Evolutionary conservation across 2,329 filamentous ascomycete species (phyloP), one percentile per base, ranked within the genome.

Genomic region (Dactylellina parvicollis): DNA sequence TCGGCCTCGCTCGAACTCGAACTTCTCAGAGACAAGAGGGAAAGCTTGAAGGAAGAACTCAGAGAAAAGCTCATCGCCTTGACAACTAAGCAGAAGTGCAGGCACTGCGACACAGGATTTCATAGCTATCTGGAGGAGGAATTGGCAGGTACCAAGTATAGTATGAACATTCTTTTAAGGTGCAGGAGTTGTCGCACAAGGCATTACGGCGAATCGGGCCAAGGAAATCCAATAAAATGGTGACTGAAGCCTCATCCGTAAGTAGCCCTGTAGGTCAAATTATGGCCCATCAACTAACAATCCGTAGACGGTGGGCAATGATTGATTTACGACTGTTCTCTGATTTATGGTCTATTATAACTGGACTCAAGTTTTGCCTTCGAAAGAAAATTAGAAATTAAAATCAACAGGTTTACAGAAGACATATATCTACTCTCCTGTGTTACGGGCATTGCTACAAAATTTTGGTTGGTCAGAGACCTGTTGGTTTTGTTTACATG

Each of bases 131-230:
- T 59, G n/a, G 54, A 59, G 20, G 54, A 59, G 18, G n/a, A n/a
- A n/a, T n/a, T n/a, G n/a, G n/a, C n/a, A n/a, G n/a, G n/a, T 4
- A 9, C 14, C 5, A 4, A 22, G 3, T 18, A 14, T 28, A 10
- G 5, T 16, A 7, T 12, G 52, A 28, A 26, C 2, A 42, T 22
- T 14, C 10, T 12, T 38, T 1, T 69, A 18, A 44, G 64, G 38
- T 69, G 64, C 46, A 28, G 26, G n/a, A 20, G n/a, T 0, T 69
- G 64, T 24, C n/a, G 14, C 9, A 69, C 64, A 3, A 69, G 47
- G 24, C 64, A 69, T 38, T 8, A 4, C 7, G 2, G 18, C 5
- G 18, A 4, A 8, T 46, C 2, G 9, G 28, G 47, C 2, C 5
- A 18, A 52, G 47, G 42, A 9, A 5, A 52, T n/a, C 32, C 9